Conservation (phyloP, 805 yeast genomes). For the Pichia rugopelliculosa region DNA sequence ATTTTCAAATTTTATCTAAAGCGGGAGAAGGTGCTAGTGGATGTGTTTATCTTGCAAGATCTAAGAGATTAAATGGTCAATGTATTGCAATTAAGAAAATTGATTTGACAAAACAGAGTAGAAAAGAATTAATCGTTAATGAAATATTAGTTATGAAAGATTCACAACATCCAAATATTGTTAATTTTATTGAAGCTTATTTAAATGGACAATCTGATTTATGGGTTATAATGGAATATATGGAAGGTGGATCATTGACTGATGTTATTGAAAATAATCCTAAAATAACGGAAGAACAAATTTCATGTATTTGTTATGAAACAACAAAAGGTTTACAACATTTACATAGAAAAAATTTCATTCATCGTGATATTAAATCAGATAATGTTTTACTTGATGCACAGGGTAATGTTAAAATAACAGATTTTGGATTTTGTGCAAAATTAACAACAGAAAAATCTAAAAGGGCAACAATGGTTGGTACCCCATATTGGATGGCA, state of each 20-base stretch:
- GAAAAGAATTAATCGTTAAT: conserved; percentile 91
- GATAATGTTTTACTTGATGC: conserved; percentile 86
- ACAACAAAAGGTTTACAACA: conserved; percentile 88
- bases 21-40: conserved; percentile 99
- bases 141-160: conserved; percentile 97
- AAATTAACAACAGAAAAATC: conserved; percentile 74
- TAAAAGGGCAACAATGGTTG: conserved; percentile 97
- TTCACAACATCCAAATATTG: conserved; percentile 89
- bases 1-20: conserved; percentile 66
- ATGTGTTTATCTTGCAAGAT: conserved; percentile 81
- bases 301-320: conserved; percentile 84
- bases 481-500: conserved; percentile 99
- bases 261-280: conserved; percentile 91
- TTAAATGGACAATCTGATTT: conserved; percentile 70
- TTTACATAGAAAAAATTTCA: conserved; percentile 84
- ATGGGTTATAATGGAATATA: conserved; percentile 99
- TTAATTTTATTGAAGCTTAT: conserved; percentile 88
- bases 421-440: conserved; percentile 96
- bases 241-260: conserved; percentile 98
- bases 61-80: conserved; percentile 40
- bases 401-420: conserved; percentile 80
- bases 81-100: conserved; percentile 96
- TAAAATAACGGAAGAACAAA: conserved; percentile 75
- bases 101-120: conserved; percentile 84
- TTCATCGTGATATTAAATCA: conserved; percentile 94